A percentile compares a stretch with the other conserved stretches of the same genome.
phyloP scores from a whole-genome alignment of 2,329 filamentous ascomycete genomes.

The Trichoderma atroviride region DNA sequence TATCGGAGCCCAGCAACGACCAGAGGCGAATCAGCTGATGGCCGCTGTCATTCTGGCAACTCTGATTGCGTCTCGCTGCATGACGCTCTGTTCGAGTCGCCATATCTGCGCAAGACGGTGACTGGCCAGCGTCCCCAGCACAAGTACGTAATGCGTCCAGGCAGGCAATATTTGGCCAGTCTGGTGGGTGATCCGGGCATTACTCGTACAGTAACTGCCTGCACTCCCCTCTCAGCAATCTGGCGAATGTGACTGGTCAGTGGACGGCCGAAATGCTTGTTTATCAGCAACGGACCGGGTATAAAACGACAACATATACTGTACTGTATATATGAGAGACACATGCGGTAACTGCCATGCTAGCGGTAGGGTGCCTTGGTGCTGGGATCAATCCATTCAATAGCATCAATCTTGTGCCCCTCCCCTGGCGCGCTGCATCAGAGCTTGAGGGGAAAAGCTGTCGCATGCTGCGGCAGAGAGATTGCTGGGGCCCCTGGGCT shows the following conservation, averaged over 20 bases:
- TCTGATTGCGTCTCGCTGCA: conserved; percentile 8
- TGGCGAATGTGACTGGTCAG: background rate
- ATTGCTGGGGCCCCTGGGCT: conserved; percentile 20
- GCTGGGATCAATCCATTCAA: background rate
- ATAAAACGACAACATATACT: background rate
- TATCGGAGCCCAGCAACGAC: background rate
- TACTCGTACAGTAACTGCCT: conserved; percentile 6
- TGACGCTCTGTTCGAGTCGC: background rate
- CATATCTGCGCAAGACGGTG: background rate
- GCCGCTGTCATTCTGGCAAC: background rate
- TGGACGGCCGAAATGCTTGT: background rate
- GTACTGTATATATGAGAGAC: background rate
- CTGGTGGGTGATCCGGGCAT: conserved; percentile 12
- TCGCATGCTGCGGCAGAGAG: conserved; percentile 26
- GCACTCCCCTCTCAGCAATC: conserved; percentile 13
- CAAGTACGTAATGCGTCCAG: conserved; percentile 10
- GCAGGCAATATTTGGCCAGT: background rate
- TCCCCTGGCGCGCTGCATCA: conserved; percentile 7
- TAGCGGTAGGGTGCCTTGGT: background rate
- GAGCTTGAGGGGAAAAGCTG: background rate
- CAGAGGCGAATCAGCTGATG: conserved; percentile 12
- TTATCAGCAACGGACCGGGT: background rate
- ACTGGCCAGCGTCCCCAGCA: background rate
- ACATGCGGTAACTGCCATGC: background rate
- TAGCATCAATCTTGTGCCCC: background rate